Evolutionary conservation across 1,139 yeast species (phyloP), one percentile per base, ranked within the genome.

Genomic region (Diutina rugosa): DNA sequence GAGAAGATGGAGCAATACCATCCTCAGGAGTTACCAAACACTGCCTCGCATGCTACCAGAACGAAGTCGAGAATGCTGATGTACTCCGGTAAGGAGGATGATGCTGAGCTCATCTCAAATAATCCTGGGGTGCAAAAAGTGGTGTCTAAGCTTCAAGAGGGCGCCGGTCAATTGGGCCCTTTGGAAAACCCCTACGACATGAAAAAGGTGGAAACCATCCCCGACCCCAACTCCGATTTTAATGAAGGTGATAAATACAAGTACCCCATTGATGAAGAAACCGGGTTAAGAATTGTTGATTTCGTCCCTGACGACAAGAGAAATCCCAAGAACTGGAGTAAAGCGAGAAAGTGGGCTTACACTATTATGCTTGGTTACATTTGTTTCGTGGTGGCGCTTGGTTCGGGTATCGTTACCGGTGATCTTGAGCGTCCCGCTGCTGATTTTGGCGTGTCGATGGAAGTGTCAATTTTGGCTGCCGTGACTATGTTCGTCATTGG

Each of bases 401-500:
- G 83, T 38, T 79, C 84, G 8, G 85, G 86, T 12, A 72, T 80
- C 59, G 82, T 81, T 45, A 81, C 86, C 1, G 87, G 87, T 63
- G 85, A 80, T 63, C 72, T 82, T 58, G 72, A 61, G 7, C 74
- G 80, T 46, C 88, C 88, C 14, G 76, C 73, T 59, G 67, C 67
- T 52, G 69, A 77, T 29, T 81, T 82, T 61, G 72, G 72, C 12
- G 86, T 82, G 30, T 73, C 80, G 54, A 66, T 70, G 65, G 86
- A 81, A 64, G 86, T 82, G 41, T 70, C 79, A 46, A 81, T 82
- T 62, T 67, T 82, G 54, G 74, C 85, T 1, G 67, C 75, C 1
- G 84, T 82, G 5, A 80, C 87, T 0, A 69, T 80, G 56, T 79
- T 81, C 63, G 87, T 87, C 57, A 62, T 87, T 60, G 90, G 93